Conservation (phyloP, 2,329 filamentous ascomycete species). For the Magnaporthales sp. region DNA sequence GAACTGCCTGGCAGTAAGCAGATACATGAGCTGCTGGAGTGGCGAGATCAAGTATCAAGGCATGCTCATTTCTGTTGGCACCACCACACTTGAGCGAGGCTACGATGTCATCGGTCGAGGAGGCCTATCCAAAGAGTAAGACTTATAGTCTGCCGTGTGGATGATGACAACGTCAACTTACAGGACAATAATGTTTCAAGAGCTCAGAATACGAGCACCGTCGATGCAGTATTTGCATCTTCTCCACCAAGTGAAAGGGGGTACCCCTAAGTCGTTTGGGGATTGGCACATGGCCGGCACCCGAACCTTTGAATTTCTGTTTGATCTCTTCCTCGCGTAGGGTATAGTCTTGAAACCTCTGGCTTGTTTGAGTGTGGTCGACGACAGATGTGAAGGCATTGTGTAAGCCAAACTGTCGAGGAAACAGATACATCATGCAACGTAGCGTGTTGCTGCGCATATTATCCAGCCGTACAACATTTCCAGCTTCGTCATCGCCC, state of each 20-base stretch:
- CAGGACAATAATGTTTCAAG: slow-evolving; percentile 74
- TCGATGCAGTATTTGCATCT: slow-evolving; percentile 61
- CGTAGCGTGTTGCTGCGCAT: slow-evolving; percentile 48
- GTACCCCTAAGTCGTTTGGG: slow-evolving; percentile 63
- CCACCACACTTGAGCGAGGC: not conserved
- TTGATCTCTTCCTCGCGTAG: slow-evolving; percentile 74
- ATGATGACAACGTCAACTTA: slow-evolving; percentile 17
- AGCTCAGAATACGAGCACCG: slow-evolving; percentile 75
- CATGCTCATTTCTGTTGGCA: not conserved
- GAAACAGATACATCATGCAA: slow-evolving; percentile 89
- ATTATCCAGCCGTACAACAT: not conserved
- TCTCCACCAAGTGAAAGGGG: slow-evolving; percentile 49
- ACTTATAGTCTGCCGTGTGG: not conserved
- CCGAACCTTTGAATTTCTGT: slow-evolving; percentile 22
- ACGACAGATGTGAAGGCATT: slow-evolving; percentile 79
- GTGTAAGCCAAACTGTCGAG: slow-evolving; percentile 78
- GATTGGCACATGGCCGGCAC: slow-evolving; percentile 24
- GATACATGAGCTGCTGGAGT: slow-evolving; percentile 64
- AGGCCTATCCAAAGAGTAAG: not conserved
- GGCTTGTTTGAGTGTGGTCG: slow-evolving; percentile 56
- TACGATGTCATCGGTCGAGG: not conserved
- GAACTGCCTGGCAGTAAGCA: slow-evolving; percentile 73
- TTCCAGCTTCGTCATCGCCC: not conserved
- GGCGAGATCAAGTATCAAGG: slow-evolving; percentile 55
- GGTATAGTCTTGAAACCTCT: slow-evolving; percentile 77